These are phyloP conservation scores for Biscogniauxia mediterranea DNA, from an alignment of 2,329 filamentous ascomycete species.

Conservation along the genomic window DNA sequence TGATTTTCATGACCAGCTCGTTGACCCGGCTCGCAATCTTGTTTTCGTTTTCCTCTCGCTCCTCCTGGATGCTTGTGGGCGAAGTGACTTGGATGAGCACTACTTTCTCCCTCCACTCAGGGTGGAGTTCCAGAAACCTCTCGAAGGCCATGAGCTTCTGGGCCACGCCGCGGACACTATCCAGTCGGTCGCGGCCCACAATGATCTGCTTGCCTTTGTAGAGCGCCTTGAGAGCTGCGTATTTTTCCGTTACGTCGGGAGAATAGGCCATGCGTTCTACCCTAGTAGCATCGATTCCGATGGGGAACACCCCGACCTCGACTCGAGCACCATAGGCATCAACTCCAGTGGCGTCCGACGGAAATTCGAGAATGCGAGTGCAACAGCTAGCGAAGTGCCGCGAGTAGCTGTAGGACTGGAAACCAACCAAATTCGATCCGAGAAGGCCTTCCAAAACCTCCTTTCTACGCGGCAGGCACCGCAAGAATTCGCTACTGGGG, in stretches of 20 bases:
- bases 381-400: conserved; percentile 94
- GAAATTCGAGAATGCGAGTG: conserved; percentile 85
- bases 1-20: conserved; percentile 87
- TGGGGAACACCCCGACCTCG: conserved; percentile 89
- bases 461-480: conserved; percentile 83
- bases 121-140: conserved; percentile 83
- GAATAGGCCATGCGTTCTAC: conserved; percentile 75
- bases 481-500: conserved; percentile 92
- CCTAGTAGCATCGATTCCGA: conserved; percentile 85
- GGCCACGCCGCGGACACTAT: conserved; percentile 89
- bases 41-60: conserved; percentile 71
- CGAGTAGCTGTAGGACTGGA: conserved; percentile 94
- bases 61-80: conserved; percentile 76
- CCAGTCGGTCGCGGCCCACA: conserved; percentile 88
- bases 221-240: conserved; percentile 68
- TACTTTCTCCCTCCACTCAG: conserved; percentile 88
- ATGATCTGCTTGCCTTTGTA: conserved; percentile 94
- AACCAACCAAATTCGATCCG: conserved; percentile 88
- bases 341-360: conserved; percentile 79
- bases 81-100: conserved; percentile 95
- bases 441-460: conserved; percentile 87
- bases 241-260: conserved; percentile 67
- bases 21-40: conserved; percentile 88
- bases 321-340: conserved; percentile 88
- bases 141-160: conserved; percentile 96